Evolutionary conservation across 2,329 filamentous ascomycete genomes (phyloP).

Genomic region (Pyricularia sp.): DNA sequence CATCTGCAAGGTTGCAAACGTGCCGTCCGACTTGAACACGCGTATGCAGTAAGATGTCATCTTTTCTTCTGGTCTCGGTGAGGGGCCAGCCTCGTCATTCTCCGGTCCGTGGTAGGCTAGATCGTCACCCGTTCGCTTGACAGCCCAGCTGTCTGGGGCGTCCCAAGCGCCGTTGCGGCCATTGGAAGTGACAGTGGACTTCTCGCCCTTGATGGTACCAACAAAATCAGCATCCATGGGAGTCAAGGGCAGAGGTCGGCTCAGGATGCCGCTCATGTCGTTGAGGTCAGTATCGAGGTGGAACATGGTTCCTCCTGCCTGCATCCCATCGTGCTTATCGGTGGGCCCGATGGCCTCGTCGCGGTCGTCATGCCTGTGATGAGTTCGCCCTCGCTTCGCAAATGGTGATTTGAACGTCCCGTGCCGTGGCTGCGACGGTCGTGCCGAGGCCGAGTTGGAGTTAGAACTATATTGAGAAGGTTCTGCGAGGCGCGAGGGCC

Average conservation of each 20-base stretch:
- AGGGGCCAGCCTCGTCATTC: constrained; percentile 57
- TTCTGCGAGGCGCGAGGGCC: constrained; percentile 27
- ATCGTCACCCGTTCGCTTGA: constrained; percentile 64
- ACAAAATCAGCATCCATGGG: constrained; percentile 54
- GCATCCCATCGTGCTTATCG: constrained; percentile 37
- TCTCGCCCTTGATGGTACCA: constrained; percentile 33
- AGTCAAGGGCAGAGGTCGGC: constrained; percentile 59
- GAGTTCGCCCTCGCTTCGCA: constrained; percentile 41
- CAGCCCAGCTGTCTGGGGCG: constrained; percentile 93
- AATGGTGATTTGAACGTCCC: constrained; percentile 53
- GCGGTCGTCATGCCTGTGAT: constrained; percentile 36
- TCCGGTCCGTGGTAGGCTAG: constrained; percentile 46
- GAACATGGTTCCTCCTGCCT: constrained; percentile 47
- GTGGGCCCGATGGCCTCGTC: constrained; percentile 53
- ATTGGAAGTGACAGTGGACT: constrained; percentile 14
- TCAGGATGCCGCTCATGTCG: constrained; percentile 86
- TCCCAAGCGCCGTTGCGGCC: constrained; percentile 63
- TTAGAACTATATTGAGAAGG: constrained; percentile 13
- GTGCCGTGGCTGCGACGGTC: constrained; percentile 28
- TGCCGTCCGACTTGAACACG: constrained; percentile 87
- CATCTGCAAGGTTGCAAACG: constrained; percentile 86
- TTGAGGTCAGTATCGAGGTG: constrained; percentile 79
- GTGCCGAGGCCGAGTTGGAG: constrained; percentile 36
- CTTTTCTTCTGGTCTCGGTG: constrained; percentile 65
- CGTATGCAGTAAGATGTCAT: constrained; percentile 79